Percentiles rank a stretch among this genome's conserved stretches.
Conservation (phyloP, 768 basidiomycete species). For the Pulveroboletus sp. region DNA sequence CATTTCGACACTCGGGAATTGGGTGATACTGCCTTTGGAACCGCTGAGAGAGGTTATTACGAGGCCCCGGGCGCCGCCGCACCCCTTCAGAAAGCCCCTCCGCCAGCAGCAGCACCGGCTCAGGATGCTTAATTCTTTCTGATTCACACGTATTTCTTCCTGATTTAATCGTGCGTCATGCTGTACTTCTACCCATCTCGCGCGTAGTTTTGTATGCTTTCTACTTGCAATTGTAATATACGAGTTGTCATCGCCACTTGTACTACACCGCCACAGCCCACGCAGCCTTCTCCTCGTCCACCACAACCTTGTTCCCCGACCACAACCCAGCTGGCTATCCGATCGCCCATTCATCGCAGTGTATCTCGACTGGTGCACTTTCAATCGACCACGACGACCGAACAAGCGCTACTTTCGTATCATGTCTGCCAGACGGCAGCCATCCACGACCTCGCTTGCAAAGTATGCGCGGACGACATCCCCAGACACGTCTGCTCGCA, state of each 20-base stretch:
- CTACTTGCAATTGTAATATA: too few species aligned
- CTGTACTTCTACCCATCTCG: too few species aligned
- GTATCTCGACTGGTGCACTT: constrained; percentile 19
- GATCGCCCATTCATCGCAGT: constrained; percentile 4
- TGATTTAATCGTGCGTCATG: too few species aligned
- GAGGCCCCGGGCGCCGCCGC: neutral
- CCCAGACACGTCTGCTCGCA: constrained; percentile 40
- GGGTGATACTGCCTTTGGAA: constrained; percentile 7
- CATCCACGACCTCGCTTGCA: constrained; percentile 79
- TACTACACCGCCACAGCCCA: too few species aligned
- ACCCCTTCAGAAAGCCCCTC: neutral
- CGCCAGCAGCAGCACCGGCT: too few species aligned
- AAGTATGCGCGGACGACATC: constrained; percentile 62
- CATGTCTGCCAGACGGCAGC: constrained; percentile 76
- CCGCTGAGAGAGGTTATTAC: constrained; percentile 3
- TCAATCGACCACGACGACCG: constrained; percentile 13
- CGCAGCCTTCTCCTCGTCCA: neutral
- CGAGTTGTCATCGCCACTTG: too few species aligned
- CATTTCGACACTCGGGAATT: neutral
- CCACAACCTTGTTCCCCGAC: neutral
- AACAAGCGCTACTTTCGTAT: constrained; percentile 14
- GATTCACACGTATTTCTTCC: too few species aligned
- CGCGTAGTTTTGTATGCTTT: too few species aligned
- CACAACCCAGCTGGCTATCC: neutral
- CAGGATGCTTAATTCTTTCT: too few species aligned